Conservation (phyloP, 768 basidiomycete species). For the Hemileccinum impolitum region DNA sequence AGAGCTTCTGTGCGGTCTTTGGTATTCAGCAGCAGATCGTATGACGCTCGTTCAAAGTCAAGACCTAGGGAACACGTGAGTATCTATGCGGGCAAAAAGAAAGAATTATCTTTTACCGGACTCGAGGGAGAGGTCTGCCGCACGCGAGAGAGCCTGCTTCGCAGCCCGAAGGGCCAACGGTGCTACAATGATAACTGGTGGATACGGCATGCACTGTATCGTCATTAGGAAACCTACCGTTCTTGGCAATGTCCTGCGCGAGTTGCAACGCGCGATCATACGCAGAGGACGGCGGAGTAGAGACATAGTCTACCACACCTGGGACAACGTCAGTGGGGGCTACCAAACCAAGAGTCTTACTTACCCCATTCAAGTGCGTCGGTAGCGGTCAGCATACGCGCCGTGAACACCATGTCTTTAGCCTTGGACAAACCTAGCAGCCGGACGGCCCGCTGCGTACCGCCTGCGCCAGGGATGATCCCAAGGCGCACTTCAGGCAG, state of each 20-base stretch:
- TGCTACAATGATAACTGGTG: slow-evolving; percentile 41
- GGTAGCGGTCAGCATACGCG: slow-evolving; percentile 57
- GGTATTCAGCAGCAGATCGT: slow-evolving; percentile 71
- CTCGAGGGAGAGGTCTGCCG: slow-evolving; percentile 75
- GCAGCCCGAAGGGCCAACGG: slow-evolving; percentile 86
- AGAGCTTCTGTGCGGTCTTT: slow-evolving; percentile 83
- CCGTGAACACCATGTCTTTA: slow-evolving; percentile 86
- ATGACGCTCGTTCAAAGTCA: slow-evolving; percentile 86
- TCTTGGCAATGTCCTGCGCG: slow-evolving; percentile 65
- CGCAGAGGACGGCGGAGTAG: slow-evolving; percentile 54
- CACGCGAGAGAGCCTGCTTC: slow-evolving; percentile 79
- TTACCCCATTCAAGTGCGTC: slow-evolving; percentile 74
- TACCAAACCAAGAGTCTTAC: background rate
- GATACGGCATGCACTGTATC: background rate
- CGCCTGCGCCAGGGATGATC: slow-evolving; percentile 92
- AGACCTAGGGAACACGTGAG: slow-evolving; percentile 48
- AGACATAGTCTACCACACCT: slow-evolving; percentile 85
- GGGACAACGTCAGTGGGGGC: slow-evolving; percentile 10
- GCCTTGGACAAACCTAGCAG: slow-evolving; percentile 76
- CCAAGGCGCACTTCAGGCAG: slow-evolving; percentile 74
- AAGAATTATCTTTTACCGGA: slow-evolving; percentile 42
- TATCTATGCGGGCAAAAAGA: background rate
- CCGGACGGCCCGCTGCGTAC: slow-evolving; percentile 79
- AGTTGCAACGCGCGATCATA: slow-evolving; percentile 68
- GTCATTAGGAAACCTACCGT: slow-evolving; percentile 41